Evolutionary conservation across 129 eudicot genomes (phyloP).

Genomic region (Lactuca saligna): DNA sequence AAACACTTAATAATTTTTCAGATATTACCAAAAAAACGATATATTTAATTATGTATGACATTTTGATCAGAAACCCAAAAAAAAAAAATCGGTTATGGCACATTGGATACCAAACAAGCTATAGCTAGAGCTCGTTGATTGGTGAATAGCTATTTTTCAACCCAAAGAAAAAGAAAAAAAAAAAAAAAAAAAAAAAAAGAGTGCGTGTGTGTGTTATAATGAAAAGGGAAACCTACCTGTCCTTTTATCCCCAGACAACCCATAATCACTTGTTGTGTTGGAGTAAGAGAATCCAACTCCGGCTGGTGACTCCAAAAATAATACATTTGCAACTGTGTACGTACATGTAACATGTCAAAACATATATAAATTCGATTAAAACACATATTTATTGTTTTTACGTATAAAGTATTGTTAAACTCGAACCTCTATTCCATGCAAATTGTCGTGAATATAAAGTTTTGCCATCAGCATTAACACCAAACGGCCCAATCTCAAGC

Average conservation of each 20-base stretch:
- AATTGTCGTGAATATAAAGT: conserved; percentile 48
- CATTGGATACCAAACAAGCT: neutral
- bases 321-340: conserved; percentile 44
- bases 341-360: neutral
- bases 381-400: neutral
- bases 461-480: conserved; percentile 60
- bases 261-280: conserved; percentile 47
- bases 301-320: conserved; percentile 58
- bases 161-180: neutral
- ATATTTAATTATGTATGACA: too few species aligned
- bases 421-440: conserved; percentile 59
- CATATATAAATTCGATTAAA: neutral
- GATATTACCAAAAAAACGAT: neutral
- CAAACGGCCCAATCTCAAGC: conserved; percentile 68
- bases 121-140: neutral
- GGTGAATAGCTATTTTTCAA: conserved; percentile 19
- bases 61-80: too few species aligned
- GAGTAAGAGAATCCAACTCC: conserved; percentile 66
- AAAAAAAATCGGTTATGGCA: neutral
- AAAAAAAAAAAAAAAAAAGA: conserved; percentile 15
- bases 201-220: conserved; percentile 20
- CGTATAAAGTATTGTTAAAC: neutral
- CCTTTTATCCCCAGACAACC: conserved; percentile 51
- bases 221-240: conserved; percentile 41
- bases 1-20: neutral